Evolutionary conservation across 495 filamentous ascomycete species (phyloP), one percentile per base, ranked within the genome.

Genomic region (Opeltia flavorubescens): DNA sequence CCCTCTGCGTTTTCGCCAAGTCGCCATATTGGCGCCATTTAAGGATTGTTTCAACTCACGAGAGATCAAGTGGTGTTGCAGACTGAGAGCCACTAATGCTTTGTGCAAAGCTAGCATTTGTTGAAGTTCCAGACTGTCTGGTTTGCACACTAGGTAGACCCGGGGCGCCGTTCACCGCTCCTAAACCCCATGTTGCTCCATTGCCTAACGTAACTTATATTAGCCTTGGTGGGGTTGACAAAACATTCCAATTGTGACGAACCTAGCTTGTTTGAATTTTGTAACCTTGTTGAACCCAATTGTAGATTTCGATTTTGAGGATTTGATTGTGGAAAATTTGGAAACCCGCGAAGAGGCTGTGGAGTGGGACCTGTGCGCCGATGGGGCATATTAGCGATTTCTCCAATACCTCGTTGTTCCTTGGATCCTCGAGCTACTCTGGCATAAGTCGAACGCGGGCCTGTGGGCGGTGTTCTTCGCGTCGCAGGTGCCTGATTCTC

Each of bases 41-140:
- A 15, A 29, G 11, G n/a, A n/a, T n/a, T 4, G 11, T 9, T 18
- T 28, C 42, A 39, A 85, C 85, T 79, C 76, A 89, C 86, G 83
- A 86, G 26, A 81, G 67, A 62, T 91, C 85, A 50, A 91, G 60
- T 31, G 84, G 77, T 40, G 83, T 79, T 34, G 76, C 68, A 41
- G 83, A 74, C 58, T 91, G 86, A 12, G 83, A 85, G 12, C 76
- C 81, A 49, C 77, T 77, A 54, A 91, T 70, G 56, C 81, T 86
- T 61, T 89, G 85, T 46, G 86, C 86, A 63, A 91, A 93, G 54
- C 80, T 89, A 26, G 74, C 21, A 25, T 41, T 69, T 58, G 78
- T 69, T 5, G 66, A 66, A 62, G 71, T 70, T 42, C 61, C 58
- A 47, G 72, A 67, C 66, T 76, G 63, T 67, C 80, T 65, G 65